Percentiles rank a stretch among this genome's conserved stretches.
phyloP scores from a whole-genome alignment of 2,329 filamentous ascomycete genomes.

The Talaromyces marneffei region DNA sequence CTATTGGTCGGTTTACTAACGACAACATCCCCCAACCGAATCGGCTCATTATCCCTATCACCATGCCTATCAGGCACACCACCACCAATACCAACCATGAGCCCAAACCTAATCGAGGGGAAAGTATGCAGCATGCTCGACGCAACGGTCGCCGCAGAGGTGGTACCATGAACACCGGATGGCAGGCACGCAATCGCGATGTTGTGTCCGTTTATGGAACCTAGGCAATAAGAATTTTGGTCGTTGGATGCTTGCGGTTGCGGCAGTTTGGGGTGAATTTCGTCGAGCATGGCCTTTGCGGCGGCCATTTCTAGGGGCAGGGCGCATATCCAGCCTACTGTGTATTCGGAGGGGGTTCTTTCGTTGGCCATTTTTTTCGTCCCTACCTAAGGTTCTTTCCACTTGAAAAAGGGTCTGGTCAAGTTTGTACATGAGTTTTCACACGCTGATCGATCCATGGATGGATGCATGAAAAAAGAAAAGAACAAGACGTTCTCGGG shows the following conservation, averaged over 20 bases:
- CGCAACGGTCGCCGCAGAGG: slow-evolving; percentile 26
- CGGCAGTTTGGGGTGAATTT: slow-evolving; percentile 12
- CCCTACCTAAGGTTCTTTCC: too few species aligned
- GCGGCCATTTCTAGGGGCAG: slow-evolving; percentile 10
- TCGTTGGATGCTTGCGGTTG: slow-evolving; percentile 15
- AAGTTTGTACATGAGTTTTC: too few species aligned
- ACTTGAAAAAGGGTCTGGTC: too few species aligned
- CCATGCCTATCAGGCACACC: slow-evolving; percentile 11
- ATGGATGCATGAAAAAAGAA: not conserved
- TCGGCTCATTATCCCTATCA: slow-evolving; percentile 13
- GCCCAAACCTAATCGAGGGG: slow-evolving; percentile 25
- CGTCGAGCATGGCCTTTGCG: slow-evolving; percentile 16
- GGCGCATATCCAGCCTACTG: slow-evolving; percentile 8
- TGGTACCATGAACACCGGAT: slow-evolving; percentile 22
- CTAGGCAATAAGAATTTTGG: slow-evolving; percentile 22
- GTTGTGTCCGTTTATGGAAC: slow-evolving; percentile 20
- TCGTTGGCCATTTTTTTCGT: slow-evolving; percentile 2
- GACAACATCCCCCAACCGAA: slow-evolving; percentile 23
- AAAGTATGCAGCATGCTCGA: slow-evolving; percentile 25
- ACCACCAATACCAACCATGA: slow-evolving; percentile 41
- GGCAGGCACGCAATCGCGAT: slow-evolving; percentile 26
- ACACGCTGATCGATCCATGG: not conserved
- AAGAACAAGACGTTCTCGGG: not conserved
- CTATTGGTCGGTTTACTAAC: slow-evolving; percentile 17
- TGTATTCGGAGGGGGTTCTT: slow-evolving; percentile 1